Conservation (phyloP, 192 early-diverging fungal genomes). For the Gonapodya sp. region DNA sequence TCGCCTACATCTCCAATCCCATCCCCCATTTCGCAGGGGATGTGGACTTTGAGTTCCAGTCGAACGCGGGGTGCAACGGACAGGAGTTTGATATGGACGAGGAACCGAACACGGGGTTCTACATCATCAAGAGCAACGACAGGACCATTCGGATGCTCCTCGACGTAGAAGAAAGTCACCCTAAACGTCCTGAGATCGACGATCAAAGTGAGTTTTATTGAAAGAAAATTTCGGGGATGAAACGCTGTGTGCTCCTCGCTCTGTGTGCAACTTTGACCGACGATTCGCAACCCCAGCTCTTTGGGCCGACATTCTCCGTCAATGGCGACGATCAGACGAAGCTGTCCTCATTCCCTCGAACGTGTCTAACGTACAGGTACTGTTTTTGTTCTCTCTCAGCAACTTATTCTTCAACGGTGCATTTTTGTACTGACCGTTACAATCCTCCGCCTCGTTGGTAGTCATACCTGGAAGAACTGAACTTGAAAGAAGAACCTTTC, state of each 20-base stretch:
- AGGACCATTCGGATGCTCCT: slow-evolving; percentile 1
- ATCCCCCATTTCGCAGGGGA: neutral
- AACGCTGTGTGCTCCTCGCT: neutral
- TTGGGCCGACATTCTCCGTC: neutral
- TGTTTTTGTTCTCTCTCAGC: neutral
- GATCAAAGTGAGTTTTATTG: slow-evolving; percentile 1
- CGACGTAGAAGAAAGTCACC: neutral
- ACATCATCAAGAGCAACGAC: slow-evolving; percentile 1
- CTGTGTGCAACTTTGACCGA: neutral
- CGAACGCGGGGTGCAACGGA: neutral
- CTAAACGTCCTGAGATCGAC: neutral
- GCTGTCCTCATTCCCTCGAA: neutral
- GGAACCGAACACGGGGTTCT: slow-evolving; percentile 10
- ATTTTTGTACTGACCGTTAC: neutral
- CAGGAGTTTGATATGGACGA: neutral
- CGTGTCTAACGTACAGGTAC: neutral
- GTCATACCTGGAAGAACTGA: neutral
- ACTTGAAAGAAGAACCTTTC: neutral
- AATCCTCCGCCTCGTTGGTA: neutral
- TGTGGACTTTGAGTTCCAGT: slow-evolving; percentile 2
- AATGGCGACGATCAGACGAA: neutral
- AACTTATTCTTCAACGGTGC: neutral
- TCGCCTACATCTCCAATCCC: neutral
- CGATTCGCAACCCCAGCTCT: neutral
- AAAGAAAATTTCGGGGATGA: too few relatives aligned